Evolutionary conservation across 2,329 filamentous ascomycete genomes (phyloP).

Genomic region (Fusarium pseudograminearum): DNA sequence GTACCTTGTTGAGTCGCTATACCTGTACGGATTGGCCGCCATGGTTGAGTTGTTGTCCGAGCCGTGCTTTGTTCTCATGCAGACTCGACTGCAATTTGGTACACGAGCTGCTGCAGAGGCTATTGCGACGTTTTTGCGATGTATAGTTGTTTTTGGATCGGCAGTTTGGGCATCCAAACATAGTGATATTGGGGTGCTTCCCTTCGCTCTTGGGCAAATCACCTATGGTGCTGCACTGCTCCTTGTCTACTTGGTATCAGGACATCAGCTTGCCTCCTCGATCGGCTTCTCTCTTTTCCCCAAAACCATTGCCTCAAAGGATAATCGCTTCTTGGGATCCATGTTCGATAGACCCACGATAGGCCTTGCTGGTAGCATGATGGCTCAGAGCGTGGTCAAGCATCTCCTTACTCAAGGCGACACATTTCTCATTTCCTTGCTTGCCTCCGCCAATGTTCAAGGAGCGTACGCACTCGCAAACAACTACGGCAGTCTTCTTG

Average conservation of each 20-base stretch:
- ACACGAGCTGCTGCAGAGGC: slow-evolving; percentile 86
- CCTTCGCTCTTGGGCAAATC: slow-evolving; percentile 89
- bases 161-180: slow-evolving; percentile 71
- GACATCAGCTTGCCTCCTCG: slow-evolving; percentile 65
- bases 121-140: slow-evolving; percentile 82
- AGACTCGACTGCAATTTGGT: slow-evolving; percentile 83
- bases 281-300: slow-evolving; percentile 78
- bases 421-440: slow-evolving; percentile 83
- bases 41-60: slow-evolving; percentile 84
- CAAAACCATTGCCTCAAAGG: slow-evolving; percentile 50
- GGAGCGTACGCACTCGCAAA: slow-evolving; percentile 93
- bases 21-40: slow-evolving; percentile 68
- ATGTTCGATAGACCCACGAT: slow-evolving; percentile 79
- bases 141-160: slow-evolving; percentile 76
- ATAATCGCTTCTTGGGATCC: slow-evolving; percentile 62
- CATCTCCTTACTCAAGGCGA: slow-evolving; percentile 95
- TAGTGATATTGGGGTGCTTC: slow-evolving; percentile 77
- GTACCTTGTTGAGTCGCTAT: slow-evolving; percentile 68
- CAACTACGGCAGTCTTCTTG: slow-evolving; percentile 92
- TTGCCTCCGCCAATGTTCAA: slow-evolving; percentile 83
- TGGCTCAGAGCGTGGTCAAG: slow-evolving; percentile 89
- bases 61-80: slow-evolving; percentile 88
- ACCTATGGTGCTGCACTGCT: slow-evolving; percentile 78
- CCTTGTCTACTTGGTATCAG: slow-evolving; percentile 74
- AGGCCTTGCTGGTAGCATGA: slow-evolving; percentile 81